These are phyloP conservation scores for Moelleriella libera DNA, from an alignment of 2,329 filamentous ascomycete genomes.

Conservation along the genomic window DNA sequence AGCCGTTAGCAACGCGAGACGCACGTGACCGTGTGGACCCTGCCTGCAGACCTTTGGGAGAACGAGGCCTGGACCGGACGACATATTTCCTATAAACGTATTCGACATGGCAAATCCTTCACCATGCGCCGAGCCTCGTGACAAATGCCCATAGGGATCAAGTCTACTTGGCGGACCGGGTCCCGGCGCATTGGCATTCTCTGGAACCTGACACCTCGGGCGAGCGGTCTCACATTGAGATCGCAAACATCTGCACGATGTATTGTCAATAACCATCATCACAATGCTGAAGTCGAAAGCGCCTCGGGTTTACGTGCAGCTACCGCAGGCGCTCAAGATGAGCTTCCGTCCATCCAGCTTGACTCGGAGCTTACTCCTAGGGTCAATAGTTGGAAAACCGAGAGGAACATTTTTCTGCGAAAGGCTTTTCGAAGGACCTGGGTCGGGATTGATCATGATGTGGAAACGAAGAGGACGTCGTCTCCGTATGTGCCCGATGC, in stretches of 20 bases:
- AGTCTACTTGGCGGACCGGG: conserved; percentile 26
- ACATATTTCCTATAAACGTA: too few relatives aligned
- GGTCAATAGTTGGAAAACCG: conserved; percentile 4
- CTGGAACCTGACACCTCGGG: conserved; percentile 9
- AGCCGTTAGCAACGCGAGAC: too few relatives aligned
- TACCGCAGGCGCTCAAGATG: too few relatives aligned
- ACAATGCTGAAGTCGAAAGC: neutral
- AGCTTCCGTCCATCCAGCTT: neutral
- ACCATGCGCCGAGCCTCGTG: conserved; percentile 23
- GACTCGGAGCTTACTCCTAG: neutral
- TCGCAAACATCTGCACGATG: neutral
- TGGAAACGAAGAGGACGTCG: conserved; percentile 9
- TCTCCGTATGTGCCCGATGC: conserved; percentile 14
- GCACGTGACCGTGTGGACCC: too few relatives aligned
- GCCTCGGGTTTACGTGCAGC: too few relatives aligned
- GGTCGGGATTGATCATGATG: conserved; percentile 7
- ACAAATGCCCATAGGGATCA: conserved; percentile 32
- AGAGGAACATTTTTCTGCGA: conserved; percentile 14
- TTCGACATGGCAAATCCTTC: neutral
- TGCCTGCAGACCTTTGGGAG: too few relatives aligned
- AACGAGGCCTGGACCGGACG: too few relatives aligned
- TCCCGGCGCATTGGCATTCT: conserved; percentile 15
- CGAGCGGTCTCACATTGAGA: conserved; percentile 7
- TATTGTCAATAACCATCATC: neutral
- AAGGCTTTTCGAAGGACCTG: conserved; percentile 13